phyloP scores from a whole-genome alignment of 768 basidiomycete species.

The Boletus patriciae region DNA sequence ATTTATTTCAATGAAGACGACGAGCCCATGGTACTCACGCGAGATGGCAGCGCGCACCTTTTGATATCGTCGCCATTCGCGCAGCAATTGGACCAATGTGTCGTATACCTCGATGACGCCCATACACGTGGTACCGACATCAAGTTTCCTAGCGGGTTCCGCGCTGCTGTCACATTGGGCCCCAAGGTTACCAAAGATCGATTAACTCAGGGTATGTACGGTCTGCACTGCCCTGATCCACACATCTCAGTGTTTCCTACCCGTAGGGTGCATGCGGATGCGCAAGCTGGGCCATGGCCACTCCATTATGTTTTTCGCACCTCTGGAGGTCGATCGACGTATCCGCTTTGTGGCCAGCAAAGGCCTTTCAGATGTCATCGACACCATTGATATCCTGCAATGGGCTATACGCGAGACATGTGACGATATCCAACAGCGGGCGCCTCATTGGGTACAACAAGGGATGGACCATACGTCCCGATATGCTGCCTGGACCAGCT shows the following conservation, averaged over 20 bases:
- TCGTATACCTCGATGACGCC: slow-evolving; percentile 41
- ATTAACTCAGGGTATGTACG: slow-evolving; percentile 33
- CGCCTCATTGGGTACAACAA: slow-evolving; percentile 45
- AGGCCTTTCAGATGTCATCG: neutral
- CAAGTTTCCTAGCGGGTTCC: slow-evolving; percentile 34
- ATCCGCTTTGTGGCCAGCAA: slow-evolving; percentile 34
- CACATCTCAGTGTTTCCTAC: neutral
- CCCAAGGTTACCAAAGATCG: slow-evolving; percentile 41
- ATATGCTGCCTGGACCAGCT: slow-evolving; percentile 18
- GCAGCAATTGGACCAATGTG: slow-evolving; percentile 35
- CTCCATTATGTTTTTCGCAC: slow-evolving; percentile 49
- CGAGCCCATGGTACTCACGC: slow-evolving; percentile 31
- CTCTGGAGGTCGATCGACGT: slow-evolving; percentile 38
- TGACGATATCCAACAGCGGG: slow-evolving; percentile 39
- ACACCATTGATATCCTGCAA: slow-evolving; percentile 37
- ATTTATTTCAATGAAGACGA: slow-evolving; percentile 35
- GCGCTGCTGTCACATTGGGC: slow-evolving; percentile 40
- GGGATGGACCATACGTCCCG: slow-evolving; percentile 21
- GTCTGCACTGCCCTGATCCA: neutral
- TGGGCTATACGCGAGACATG: slow-evolving; percentile 51
- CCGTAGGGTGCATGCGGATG: slow-evolving; percentile 54
- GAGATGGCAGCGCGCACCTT: slow-evolving; percentile 29
- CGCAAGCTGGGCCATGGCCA: slow-evolving; percentile 48
- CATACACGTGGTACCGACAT: slow-evolving; percentile 43
- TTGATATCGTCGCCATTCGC: slow-evolving; percentile 34